Base-by-base conservation (phyloP, 2,329 filamentous ascomycete species). In the Zasmidium angulare region DNA sequence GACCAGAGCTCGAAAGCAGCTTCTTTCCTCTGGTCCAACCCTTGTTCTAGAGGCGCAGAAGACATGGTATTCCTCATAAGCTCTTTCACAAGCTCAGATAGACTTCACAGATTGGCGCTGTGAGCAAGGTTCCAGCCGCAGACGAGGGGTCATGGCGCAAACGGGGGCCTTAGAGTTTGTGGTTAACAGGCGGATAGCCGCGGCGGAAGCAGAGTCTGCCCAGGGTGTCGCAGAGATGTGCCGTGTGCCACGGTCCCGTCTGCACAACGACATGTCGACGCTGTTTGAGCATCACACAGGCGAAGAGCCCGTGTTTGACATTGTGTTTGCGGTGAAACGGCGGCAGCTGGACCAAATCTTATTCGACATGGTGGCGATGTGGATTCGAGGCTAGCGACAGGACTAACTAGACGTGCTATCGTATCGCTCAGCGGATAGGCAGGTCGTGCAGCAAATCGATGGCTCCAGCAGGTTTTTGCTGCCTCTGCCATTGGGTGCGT, bases 391-490 rank as follows among this genome's bases (percentile, higher is more conserved):
- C 36, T 43, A 43, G n/a, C n/a, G 36, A 17, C 6, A 7, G 36
- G 36, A 43, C 36, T 43, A 43, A 29, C 26, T 29, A 4, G 36
- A 19, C 36, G 36, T 46, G n/a, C 31, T 40, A 40, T 40, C 36
- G 31, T 36, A 53, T n/a, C 11, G 26, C 4, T 29, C 43, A 14
- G 26, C 53, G 53, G 43, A 23, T 48, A 55, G 53, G 43, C 47
- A 23, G 53, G 53, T 55, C 40, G 53, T 49, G 53, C 53, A 55
- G 53, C 46, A 48, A 1, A 22, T n/a, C 22, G 21, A 21, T 48
- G 46, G 52, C 47, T 17, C 43, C 26, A 29, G 26, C 26, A 29
- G 46, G 43, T 43, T 47, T 47, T 55, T 20, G 50, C 7, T 17
- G n/a, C 3, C n/a, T 31, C 22, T 29, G 31, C 31, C 24, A 52